Conservation (phyloP, 83 land plant genomes). For the Thuja plicata region DNA sequence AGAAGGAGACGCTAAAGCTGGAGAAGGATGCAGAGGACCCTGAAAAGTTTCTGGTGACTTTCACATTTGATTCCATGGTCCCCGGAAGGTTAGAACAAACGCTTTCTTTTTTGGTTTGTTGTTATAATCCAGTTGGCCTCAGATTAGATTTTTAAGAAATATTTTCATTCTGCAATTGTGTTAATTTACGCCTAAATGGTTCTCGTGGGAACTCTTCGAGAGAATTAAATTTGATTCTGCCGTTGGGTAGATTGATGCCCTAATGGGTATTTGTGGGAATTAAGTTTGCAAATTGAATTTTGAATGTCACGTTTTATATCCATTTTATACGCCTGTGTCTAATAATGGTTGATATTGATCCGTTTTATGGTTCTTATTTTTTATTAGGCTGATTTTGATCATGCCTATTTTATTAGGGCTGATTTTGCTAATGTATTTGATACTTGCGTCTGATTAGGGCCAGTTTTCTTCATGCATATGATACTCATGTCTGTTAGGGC, state of each 20-base stretch:
- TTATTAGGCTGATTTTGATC: neutral
- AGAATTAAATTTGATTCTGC: neutral
- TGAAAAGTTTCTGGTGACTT: slow-evolving; percentile 53
- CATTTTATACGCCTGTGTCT: neutral
- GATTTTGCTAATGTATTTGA: neutral
- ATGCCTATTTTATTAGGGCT: neutral
- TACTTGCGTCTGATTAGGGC: neutral
- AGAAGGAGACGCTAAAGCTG: slow-evolving; percentile 66
- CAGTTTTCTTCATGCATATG: neutral
- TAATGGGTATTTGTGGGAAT: neutral
- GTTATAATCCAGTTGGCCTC: neutral
- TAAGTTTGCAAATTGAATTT: neutral
- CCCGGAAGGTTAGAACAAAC: slow-evolving; percentile 50
- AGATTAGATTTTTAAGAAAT: neutral
- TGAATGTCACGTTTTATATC: neutral
- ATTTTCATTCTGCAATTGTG: neutral
- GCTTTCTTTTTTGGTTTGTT: neutral
- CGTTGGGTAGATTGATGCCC: neutral
- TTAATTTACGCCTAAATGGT: neutral
- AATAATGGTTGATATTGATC: neutral
- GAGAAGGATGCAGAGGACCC: slow-evolving; percentile 68
- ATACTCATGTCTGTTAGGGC: too few species aligned
- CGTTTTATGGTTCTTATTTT: neutral
- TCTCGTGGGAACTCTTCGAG: neutral
- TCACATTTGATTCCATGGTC: slow-evolving; percentile 78